A percentile compares a stretch with the other conserved stretches of the same genome.
Evolutionary conservation across 148 eudicot species (phyloP).

Genomic region (Cornus controversa): DNA sequence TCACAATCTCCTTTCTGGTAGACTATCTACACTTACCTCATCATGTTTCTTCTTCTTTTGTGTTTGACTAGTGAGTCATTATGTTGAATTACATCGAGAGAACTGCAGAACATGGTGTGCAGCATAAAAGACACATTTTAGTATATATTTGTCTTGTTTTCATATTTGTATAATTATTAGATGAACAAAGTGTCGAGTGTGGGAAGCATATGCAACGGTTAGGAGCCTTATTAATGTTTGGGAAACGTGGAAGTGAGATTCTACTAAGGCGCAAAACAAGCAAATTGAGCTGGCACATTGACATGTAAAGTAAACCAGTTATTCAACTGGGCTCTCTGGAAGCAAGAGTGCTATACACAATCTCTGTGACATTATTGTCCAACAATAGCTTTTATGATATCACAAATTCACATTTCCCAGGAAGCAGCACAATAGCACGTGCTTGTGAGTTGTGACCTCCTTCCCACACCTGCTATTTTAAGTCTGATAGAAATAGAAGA

Average conservation of each 20-base stretch:
- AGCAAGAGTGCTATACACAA: no score
- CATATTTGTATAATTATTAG: constrained; percentile 6
- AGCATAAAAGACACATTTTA: not conserved
- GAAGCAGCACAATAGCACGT: no score
- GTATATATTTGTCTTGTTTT: not conserved
- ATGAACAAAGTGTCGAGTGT: not conserved
- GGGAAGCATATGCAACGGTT: not conserved
- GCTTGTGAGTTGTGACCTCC: no score
- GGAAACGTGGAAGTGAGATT: no score
- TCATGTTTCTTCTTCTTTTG: not conserved
- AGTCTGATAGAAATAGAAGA: no score
- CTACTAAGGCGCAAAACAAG: not conserved
- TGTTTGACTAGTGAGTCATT: constrained; percentile 3
- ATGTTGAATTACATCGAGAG: not conserved
- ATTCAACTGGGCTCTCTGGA: no score
- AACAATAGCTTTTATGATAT: no score
- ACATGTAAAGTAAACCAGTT: no score
- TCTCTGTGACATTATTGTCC: no score
- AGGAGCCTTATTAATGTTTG: no score
- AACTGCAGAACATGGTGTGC: not conserved
- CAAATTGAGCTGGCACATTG: not conserved
- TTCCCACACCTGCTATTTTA: no score
- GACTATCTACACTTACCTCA: not conserved
- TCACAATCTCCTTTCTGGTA: constrained; percentile 6
- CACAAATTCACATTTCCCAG: no score